phyloP scores from a whole-genome alignment of 768 basidiomycete genomes.

The Neoboletus subvelutipes region DNA sequence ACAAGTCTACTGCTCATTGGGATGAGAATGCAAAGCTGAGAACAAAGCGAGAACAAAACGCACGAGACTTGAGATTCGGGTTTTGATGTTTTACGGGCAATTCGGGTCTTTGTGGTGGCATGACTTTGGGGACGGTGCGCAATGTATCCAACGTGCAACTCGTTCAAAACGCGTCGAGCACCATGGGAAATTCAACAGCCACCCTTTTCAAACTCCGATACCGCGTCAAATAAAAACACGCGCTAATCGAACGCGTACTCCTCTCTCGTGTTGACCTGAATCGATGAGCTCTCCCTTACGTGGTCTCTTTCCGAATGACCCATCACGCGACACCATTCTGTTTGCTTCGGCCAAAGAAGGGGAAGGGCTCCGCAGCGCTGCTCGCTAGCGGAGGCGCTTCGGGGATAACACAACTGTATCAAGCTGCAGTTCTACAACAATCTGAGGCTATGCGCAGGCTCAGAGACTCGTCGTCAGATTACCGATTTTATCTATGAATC shows the following conservation, averaged over 20 bases:
- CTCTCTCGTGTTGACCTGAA: too few relatives aligned
- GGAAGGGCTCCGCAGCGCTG: too few relatives aligned
- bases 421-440: too few relatives aligned
- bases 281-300: too few relatives aligned
- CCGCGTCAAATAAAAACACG: constrained; percentile 18
- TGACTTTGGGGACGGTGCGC: not conserved
- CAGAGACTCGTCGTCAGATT: too few relatives aligned
- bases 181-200: constrained; percentile 34
- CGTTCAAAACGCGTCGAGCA: constrained; percentile 36
- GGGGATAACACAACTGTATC: too few relatives aligned
- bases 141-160: constrained; percentile 21
- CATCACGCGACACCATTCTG: too few relatives aligned
- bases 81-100: constrained; percentile 53
- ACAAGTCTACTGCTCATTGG: constrained; percentile 34
- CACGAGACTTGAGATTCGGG: constrained; percentile 46
- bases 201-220: constrained; percentile 31
- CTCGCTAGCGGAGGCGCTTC: too few relatives aligned
- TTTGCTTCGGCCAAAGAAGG: too few relatives aligned
- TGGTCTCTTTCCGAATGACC: too few relatives aligned
- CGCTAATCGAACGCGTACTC: not conserved
- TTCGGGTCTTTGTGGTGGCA: constrained; percentile 47
- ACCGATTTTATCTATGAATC: too few relatives aligned
- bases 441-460: too few relatives aligned
- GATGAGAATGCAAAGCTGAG: not conserved
- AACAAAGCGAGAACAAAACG: constrained; percentile 13